Base-by-base conservation (phyloP, 179 eudicot species). In the Silene coronaria region DNA sequence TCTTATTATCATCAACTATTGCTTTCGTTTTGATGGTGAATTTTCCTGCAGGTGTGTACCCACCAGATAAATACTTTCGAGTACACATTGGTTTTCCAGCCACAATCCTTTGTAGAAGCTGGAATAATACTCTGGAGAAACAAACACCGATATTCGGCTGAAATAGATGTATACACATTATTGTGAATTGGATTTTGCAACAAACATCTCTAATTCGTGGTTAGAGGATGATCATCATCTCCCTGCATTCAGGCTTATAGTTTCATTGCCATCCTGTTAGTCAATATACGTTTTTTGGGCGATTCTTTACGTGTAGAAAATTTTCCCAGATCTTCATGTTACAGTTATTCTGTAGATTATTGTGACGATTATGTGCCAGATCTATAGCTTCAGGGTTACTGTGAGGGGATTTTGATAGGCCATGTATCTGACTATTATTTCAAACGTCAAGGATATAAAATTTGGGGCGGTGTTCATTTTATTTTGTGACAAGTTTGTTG, bases 131-230 rank as follows among this genome's bases (percentile, higher is more conserved):
- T 58, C 36, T 59, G 70, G 60, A 77, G 42, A 75, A 73, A 73
- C 71, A 32, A 19, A 23, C 71, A 65, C 19, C 21, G 26, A 12
- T 26, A 62, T 69, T 75, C 51, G 72, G 79, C 55, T 72, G 48
- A 57, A 74, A 70, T 81, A 74, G 79, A 70, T 72, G 72, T 76
- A 81, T 66, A 81, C 79, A 14, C 21, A 55, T 65, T 72, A 76
- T 69, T 77, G 60, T 73, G 70, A 73, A 77, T 63, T 77, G 75
- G 48, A 71, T 71, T 75, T 76, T 65, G 75, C 64, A 4, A 30
- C 58, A 53, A 53, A 53, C 58, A 53, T 14, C 58, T 53, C 17
- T 17, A 67, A 23, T 70, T 75, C 73, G 81, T 66, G 38, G 65
- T 70, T 38, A 23, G 59, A 42, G 48, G 73, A 22, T 70, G 48